Conservation (phyloP, 2,329 filamentous ascomycete species). For the Apiospora phragmitis region DNA sequence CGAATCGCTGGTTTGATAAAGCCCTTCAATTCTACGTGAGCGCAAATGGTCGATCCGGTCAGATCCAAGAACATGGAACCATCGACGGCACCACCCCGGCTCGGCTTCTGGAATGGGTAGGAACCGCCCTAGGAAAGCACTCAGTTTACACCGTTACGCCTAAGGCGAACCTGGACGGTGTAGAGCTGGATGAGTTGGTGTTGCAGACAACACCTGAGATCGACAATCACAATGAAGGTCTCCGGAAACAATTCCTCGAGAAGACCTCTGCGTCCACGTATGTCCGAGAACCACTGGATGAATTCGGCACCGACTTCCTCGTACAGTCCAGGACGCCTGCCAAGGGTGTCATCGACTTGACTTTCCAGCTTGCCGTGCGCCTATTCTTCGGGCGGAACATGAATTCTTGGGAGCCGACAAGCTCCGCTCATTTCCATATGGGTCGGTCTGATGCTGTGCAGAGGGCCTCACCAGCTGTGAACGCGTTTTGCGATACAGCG, state of each 20-base stretch:
- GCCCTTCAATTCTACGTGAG: slow-evolving; percentile 16
- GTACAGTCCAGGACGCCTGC: slow-evolving; percentile 9
- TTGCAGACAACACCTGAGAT: slow-evolving; percentile 9
- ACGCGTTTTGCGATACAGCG: slow-evolving; percentile 13
- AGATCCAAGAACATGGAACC: slow-evolving; percentile 15
- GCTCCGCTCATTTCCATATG: slow-evolving; percentile 8
- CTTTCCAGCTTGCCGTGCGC: slow-evolving; percentile 14
- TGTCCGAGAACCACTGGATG: slow-evolving; percentile 10
- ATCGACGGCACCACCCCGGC: slow-evolving; percentile 15
- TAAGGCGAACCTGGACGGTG: background rate
- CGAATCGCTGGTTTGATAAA: slow-evolving; percentile 19
- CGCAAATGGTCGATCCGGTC: slow-evolving; percentile 16
- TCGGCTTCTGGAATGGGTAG: slow-evolving; percentile 12
- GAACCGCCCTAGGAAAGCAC: background rate
- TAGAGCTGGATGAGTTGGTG: slow-evolving; percentile 8
- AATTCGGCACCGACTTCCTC: slow-evolving; percentile 14
- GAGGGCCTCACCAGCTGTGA: slow-evolving; percentile 13
- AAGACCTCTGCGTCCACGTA: slow-evolving; percentile 12
- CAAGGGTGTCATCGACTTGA: slow-evolving; percentile 15
- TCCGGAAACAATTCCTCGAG: background rate
- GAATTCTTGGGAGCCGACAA: slow-evolving; percentile 13
- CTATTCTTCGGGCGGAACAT: slow-evolving; percentile 14
- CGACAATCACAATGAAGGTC: background rate
- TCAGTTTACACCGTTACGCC: background rate
- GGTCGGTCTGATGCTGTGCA: slow-evolving; percentile 12